Evolutionary conservation across 352 stramenopile species (phyloP).

Genomic region (Thalassiosira oceanica): DNA sequence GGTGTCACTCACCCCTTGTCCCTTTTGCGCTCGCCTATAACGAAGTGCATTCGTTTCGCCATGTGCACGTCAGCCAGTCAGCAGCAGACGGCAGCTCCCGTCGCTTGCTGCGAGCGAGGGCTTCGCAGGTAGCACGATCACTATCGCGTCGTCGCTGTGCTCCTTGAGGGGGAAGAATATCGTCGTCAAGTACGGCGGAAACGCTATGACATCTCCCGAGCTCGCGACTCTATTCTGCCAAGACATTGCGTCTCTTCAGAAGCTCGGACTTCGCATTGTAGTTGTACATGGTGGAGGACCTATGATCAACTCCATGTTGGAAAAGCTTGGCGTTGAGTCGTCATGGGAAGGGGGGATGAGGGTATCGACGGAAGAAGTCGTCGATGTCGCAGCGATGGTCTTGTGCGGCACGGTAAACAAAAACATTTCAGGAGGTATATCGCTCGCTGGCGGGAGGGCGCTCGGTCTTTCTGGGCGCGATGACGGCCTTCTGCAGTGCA

Average conservation of each 20-base stretch:
- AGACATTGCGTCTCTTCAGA: slow-evolving; percentile 94
- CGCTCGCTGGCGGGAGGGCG: slow-evolving; percentile 69
- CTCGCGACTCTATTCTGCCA: slow-evolving; percentile 92
- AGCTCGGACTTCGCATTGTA: slow-evolving; percentile 91
- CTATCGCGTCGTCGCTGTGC: slow-evolving; percentile 50
- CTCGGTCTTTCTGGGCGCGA: slow-evolving; percentile 82
- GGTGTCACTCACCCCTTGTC: too few relatives aligned
- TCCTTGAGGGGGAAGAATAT: slow-evolving; percentile 62
- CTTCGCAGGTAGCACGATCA: slow-evolving; percentile 54
- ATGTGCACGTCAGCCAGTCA: too few relatives aligned
- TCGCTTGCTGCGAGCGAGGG: too few relatives aligned
- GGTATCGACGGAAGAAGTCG: slow-evolving; percentile 74
- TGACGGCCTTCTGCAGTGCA: slow-evolving; percentile 79
- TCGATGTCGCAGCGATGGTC: slow-evolving; percentile 85
- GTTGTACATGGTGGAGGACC: slow-evolving; percentile 93
- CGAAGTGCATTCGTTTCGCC: too few relatives aligned
- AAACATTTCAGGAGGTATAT: slow-evolving; percentile 78
- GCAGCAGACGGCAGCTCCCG: too few relatives aligned
- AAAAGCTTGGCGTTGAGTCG: slow-evolving; percentile 73
- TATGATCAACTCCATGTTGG: slow-evolving; percentile 90
- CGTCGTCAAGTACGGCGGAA: slow-evolving; percentile 82
- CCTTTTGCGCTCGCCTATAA: too few relatives aligned
- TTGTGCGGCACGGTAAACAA: slow-evolving; percentile 86
- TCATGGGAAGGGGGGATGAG: slow-evolving; percentile 85
- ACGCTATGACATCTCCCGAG: slow-evolving; percentile 88